These are phyloP conservation scores for Nemophila menziesii DNA, from an alignment of 257 asterid species.

Conservation along the genomic window DNA sequence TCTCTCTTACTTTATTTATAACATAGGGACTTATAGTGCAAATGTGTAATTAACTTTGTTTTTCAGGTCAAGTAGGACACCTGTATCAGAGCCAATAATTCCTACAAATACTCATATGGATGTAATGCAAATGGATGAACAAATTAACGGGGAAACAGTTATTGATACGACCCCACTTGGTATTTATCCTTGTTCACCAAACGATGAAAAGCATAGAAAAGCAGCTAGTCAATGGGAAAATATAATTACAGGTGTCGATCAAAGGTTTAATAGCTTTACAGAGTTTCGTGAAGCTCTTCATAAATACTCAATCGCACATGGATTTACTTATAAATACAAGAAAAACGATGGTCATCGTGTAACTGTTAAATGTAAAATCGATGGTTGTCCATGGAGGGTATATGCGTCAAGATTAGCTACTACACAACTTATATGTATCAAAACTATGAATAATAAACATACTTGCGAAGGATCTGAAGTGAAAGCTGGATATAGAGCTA, in stretches of 20 bases:
- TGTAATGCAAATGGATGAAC: constrained; percentile 45
- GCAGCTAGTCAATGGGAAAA: constrained; percentile 95
- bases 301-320: constrained; percentile 92
- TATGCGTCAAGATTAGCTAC: constrained; percentile 88
- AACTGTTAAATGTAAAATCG: constrained; percentile 91
- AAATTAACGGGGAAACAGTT: constrained; percentile 45
- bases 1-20: not conserved
- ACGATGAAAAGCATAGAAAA: constrained; percentile 63
- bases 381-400: constrained; percentile 96
- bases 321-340: constrained; percentile 89
- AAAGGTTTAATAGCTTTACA: constrained; percentile 79
- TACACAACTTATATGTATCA: constrained; percentile 84
- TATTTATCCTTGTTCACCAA: constrained; percentile 21
- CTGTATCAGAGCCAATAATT: constrained; percentile 49
- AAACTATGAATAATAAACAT: constrained; percentile 77
- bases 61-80: constrained; percentile 78
- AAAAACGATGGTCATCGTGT: constrained; percentile 96
- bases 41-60: constrained; percentile 4
- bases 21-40: not conserved
- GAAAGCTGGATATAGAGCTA: constrained; percentile 90
- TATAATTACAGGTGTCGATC: constrained; percentile 94
- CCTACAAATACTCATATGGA: constrained; percentile 54
- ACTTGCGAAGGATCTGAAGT: constrained; percentile 82
- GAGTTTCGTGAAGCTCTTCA: constrained; percentile 97
- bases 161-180: constrained; percentile 36